phyloP scores from a whole-genome alignment of 148 eudicot genomes.

The Cornus kousa region DNA sequence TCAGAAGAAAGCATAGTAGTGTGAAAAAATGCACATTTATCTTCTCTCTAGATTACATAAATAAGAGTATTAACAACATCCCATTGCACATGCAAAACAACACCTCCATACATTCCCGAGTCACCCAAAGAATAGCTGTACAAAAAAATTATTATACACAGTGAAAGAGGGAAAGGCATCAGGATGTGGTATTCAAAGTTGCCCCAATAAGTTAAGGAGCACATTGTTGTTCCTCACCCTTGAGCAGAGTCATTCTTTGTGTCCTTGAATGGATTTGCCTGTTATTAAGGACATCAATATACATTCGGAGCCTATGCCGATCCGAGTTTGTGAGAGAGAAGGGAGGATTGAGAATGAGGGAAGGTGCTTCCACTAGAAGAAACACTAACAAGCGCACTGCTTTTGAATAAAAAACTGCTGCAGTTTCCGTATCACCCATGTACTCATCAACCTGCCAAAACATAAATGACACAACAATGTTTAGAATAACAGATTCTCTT shows the following conservation, averaged over 20 bases:
- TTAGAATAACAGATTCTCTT: neutral
- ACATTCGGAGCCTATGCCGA: conserved; percentile 64
- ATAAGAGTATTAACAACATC: conserved; percentile 24
- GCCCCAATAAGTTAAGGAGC: conserved; percentile 20
- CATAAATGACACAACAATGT: neutral
- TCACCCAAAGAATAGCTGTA: conserved; percentile 64
- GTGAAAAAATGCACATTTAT: neutral
- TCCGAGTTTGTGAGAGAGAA: conserved; percentile 81
- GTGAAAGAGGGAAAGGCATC: conserved; percentile 21
- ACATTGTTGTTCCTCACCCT: conserved; percentile 45
- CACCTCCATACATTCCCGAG: conserved; percentile 23
- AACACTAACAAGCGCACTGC: conserved; percentile 64
- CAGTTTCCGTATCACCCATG: conserved; percentile 61
- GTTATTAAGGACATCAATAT: conserved; percentile 65
- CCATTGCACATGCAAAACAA: conserved; percentile 21
- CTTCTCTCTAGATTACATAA: conserved; percentile 10
- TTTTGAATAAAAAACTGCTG: conserved; percentile 61
- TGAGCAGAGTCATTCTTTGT: conserved; percentile 64
- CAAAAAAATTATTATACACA: conserved; percentile 56
- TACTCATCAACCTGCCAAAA: conserved; percentile 82
- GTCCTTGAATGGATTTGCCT: conserved; percentile 78
- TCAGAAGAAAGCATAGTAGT: neutral
- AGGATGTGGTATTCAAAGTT: conserved; percentile 18
- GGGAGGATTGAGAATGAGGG: conserved; percentile 83
- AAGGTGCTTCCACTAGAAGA: conserved; percentile 79